A percentile compares a stretch with the other conserved stretches of the same genome.
These are phyloP conservation scores for Myxozyma sirexii DNA, from an alignment of 805 yeast species.

Conservation along the genomic window DNA sequence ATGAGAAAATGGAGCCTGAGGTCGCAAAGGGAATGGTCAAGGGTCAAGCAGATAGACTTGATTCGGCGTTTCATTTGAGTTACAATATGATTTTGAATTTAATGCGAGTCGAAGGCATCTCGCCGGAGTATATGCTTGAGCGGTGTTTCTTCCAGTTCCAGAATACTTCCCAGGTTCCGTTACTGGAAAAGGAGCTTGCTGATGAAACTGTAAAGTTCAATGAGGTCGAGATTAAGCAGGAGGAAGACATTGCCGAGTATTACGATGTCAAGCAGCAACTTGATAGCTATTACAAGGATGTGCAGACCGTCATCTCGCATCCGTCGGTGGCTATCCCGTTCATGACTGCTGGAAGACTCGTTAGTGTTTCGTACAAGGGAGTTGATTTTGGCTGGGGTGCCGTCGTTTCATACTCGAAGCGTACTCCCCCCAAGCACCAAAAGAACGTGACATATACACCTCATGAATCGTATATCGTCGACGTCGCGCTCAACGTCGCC, in stretches of 20 bases:
- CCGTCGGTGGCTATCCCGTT: constrained; percentile 85
- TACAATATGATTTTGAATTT: constrained; percentile 95
- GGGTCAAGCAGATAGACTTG: constrained; percentile 97
- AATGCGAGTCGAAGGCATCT: constrained; percentile 96
- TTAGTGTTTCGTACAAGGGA: constrained; percentile 41
- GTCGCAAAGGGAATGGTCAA: constrained; percentile 99
- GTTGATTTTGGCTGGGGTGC: constrained; percentile 96
- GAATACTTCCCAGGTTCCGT: constrained; percentile 87
- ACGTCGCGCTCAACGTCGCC: constrained; percentile 78
- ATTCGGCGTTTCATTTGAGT: constrained; percentile 96
- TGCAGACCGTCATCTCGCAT: constrained; percentile 80
- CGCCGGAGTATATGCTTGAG: constrained; percentile 96
- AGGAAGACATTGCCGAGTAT: constrained; percentile 72
- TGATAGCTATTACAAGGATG: constrained; percentile 69
- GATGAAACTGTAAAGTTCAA: constrained; percentile 55
- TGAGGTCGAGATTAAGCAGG: constrained; percentile 67
- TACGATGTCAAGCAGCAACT: constrained; percentile 79
- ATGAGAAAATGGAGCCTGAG: constrained; percentile 98
- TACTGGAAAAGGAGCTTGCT: constrained; percentile 67
- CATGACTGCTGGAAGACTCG: constrained; percentile 84
- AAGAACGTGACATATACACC: constrained; percentile 51
- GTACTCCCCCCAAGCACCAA: constrained; percentile 49
- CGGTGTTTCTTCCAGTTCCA: constrained; percentile 95
- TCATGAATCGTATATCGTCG: constrained; percentile 87
- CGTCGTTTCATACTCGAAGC: constrained; percentile 73